A percentile compares a stretch with the other conserved stretches of the same genome.
Conservation (phyloP, 768 basidiomycete species). For the Cyathus striatus region DNA sequence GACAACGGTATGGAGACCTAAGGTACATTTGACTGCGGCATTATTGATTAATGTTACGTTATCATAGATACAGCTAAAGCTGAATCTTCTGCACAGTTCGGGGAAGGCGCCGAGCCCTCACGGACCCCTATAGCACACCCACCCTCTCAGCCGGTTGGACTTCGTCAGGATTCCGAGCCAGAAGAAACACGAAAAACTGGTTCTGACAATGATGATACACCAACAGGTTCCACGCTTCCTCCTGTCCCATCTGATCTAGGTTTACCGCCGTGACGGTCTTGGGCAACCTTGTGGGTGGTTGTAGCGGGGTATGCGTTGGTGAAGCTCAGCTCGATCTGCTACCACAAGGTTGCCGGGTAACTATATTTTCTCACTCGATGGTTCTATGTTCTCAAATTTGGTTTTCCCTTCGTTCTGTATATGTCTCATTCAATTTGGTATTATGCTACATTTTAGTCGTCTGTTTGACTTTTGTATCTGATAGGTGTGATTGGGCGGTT, state of each 20-base stretch:
- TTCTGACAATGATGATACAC: background rate
- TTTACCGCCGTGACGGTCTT: conserved; percentile 16
- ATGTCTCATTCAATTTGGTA: no score
- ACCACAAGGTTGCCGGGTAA: conserved; percentile 21
- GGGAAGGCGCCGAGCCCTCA: background rate
- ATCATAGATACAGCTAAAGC: background rate
- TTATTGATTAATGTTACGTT: background rate
- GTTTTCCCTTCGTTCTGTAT: no score
- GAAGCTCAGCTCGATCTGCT: conserved; percentile 11
- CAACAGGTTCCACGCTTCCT: background rate
- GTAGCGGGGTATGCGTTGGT: conserved; percentile 10
- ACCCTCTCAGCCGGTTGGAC: background rate
- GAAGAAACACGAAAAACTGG: conserved; percentile 6
- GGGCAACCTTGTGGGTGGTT: conserved; percentile 22
- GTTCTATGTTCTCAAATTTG: no score
- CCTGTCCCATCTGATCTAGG: background rate
- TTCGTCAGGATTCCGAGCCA: conserved; percentile 1
- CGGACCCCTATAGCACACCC: background rate
- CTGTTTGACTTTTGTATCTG: no score
- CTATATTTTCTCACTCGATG: no score
- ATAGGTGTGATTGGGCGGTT: no score
- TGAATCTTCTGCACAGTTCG: background rate
- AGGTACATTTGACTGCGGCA: background rate
- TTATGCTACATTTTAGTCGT: no score
- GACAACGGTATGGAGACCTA: background rate